A percentile compares a stretch with the other conserved stretches of the same genome.
These are phyloP conservation scores for Zygotorulaspora sp. DNA, from an alignment of 805 yeast species.

Conservation along the genomic window DNA sequence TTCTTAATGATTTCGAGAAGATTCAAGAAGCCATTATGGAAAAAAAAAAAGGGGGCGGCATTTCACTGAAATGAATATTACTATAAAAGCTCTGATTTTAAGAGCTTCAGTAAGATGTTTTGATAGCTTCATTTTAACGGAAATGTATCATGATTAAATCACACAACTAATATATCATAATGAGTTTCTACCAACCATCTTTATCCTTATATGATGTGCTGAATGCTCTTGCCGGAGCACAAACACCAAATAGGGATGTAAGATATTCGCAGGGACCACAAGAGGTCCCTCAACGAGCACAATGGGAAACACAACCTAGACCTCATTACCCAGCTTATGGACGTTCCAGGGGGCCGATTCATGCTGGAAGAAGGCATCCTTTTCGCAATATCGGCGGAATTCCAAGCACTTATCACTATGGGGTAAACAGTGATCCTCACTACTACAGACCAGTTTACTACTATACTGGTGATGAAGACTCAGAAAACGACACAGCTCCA, in stretches of 20 bases:
- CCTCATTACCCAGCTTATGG: slow-evolving; percentile 1
- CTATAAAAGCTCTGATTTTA: too few relatives aligned
- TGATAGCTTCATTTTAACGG: not conserved
- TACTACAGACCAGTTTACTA: slow-evolving; percentile 32
- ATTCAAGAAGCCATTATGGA: too few relatives aligned
- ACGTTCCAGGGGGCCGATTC: not conserved
- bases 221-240: slow-evolving; percentile 24
- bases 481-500: slow-evolving; percentile 19
- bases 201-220: slow-evolving; percentile 30
- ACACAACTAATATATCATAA: too few relatives aligned
- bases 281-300: slow-evolving; percentile 10
- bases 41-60: too few relatives aligned
- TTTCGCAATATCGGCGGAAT: slow-evolving; percentile 4
- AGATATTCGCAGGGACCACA: slow-evolving; percentile 10
- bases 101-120: not conserved
- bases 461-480: slow-evolving; percentile 33
- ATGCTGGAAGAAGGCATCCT: not conserved
- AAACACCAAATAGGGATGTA: slow-evolving; percentile 15
- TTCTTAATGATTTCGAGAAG: too few relatives aligned
- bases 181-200: slow-evolving; percentile 34
- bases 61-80: too few relatives aligned
- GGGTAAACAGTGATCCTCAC: slow-evolving; percentile 20
- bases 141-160: too few relatives aligned
- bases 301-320: not conserved
- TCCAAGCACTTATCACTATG: slow-evolving; percentile 13